These are phyloP conservation scores for Auricularia sp. DNA, from an alignment of 768 basidiomycete species.

Conservation along the genomic window DNA sequence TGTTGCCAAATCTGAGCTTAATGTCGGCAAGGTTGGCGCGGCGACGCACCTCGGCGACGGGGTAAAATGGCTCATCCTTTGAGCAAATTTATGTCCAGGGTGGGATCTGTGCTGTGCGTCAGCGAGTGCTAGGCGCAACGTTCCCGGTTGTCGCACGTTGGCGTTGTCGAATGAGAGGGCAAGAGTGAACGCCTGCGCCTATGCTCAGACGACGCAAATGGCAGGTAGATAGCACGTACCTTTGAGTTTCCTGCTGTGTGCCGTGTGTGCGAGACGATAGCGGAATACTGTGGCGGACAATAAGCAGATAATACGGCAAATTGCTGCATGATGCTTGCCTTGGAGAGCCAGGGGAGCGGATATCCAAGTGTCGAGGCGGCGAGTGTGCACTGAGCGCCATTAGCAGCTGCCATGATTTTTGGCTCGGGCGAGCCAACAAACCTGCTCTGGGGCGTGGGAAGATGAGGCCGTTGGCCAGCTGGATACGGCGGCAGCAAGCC, in stretches of 20 bases:
- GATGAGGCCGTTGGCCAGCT: background rate
- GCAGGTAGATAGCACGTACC: background rate
- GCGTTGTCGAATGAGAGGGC: background rate
- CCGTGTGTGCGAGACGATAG: background rate
- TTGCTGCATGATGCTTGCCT: background rate
- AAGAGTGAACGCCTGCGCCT: background rate
- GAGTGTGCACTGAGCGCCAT: background rate
- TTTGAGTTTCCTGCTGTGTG: background rate
- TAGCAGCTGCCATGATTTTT: background rate
- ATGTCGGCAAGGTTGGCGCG: background rate
- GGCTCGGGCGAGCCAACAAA: background rate
- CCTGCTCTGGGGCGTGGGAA: background rate
- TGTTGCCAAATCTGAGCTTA: background rate
- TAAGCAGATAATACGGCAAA: background rate
- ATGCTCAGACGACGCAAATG: background rate
- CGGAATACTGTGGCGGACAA: background rate
- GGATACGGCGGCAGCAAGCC: background rate
- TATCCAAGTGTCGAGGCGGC: background rate
- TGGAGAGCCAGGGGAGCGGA: background rate
- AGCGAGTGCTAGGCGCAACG: background rate
- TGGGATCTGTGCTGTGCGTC: background rate
- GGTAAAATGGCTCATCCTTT: background rate
- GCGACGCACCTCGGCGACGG: background rate
- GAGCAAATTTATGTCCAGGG: background rate
- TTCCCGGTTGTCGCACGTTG: background rate